Base-by-base conservation (phyloP, 495 filamentous ascomycete species). In the Glarea lozoyensis region DNA sequence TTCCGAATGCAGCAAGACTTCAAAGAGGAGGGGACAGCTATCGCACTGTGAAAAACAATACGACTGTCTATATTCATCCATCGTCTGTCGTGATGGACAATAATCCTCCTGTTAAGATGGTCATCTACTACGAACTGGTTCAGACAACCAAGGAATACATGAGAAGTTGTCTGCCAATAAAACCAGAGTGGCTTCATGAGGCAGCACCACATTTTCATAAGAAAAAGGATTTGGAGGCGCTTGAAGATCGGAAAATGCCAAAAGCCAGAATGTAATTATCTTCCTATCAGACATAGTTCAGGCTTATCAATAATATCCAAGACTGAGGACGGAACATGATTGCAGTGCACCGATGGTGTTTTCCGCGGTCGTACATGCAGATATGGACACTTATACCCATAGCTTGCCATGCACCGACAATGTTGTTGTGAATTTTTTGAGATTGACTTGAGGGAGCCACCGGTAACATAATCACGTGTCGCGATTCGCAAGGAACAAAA, bases 171-270 rank as follows among this genome's bases (percentile, higher is more conserved):
- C 82, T 96, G 69, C 90, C 88, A 1, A 67, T 96, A 15, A 77
- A 90, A 51, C 67, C 84, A 0, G 80, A 85, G 58, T 95, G 87
- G 88, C 55, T 98, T 49, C 75, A 80, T 3, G 92, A 98, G 63
- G 86, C 88, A 32, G 92, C 93, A 34, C 93, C 89, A 44, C 92
- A 98, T 67, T 96, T 85, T 56, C 84, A 96, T 57, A 95, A 94
- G 67, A 86, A 83, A 70, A 84, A 86, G 64, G 87, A 97, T 57
- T 57, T 97, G 33, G 93, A 96, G 58, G 78, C 73, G 15, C 46
- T 96, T 45, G 66, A 81, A 59, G 84, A 86, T 40, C 81, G 73
- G 68, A 97, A 95, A 65, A 76, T 85, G 69, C 78, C 54, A 12
- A 56, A 56, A 29, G 49, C 48, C 31, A 36, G 37, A 45, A 46